Conservation (phyloP, 2,329 filamentous ascomycete genomes). For the Helicocarpus griseus region DNA sequence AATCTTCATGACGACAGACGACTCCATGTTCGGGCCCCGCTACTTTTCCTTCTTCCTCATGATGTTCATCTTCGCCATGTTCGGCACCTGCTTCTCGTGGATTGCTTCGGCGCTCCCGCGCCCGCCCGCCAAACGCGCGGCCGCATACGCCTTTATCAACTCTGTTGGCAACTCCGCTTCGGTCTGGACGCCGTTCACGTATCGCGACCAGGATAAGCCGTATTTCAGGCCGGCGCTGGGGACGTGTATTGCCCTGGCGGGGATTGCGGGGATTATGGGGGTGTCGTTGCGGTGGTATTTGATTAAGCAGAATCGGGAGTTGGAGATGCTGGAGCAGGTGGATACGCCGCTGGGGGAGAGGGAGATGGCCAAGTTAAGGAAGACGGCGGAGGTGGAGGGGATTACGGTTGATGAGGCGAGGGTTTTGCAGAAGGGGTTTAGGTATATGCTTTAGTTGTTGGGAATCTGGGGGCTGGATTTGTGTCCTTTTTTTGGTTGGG, state of each 20-base stretch:
- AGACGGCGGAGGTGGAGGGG: slow-evolving; percentile 44
- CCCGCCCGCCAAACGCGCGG: slow-evolving; percentile 46
- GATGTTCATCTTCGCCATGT: slow-evolving; percentile 47
- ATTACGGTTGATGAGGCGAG: slow-evolving; percentile 42
- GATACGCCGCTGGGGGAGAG: slow-evolving; percentile 37
- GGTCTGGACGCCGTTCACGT: slow-evolving; percentile 46
- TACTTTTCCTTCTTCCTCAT: slow-evolving; percentile 50
- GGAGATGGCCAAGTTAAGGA: slow-evolving; percentile 39
- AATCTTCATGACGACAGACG: slow-evolving; percentile 43
- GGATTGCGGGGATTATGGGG: slow-evolving; percentile 25
- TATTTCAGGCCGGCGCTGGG: slow-evolving; percentile 34
- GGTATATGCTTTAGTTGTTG: slow-evolving; percentile 38
- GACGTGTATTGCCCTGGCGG: slow-evolving; percentile 33
- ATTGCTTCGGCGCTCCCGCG: slow-evolving; percentile 43
- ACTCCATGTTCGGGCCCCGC: slow-evolving; percentile 39
- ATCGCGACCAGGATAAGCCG: slow-evolving; percentile 29
- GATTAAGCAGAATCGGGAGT: slow-evolving; percentile 39
- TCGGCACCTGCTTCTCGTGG: slow-evolving; percentile 42
- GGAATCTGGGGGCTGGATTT: no score
- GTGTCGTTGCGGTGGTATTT: slow-evolving; percentile 31
- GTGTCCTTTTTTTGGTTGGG: slow-evolving; percentile 8
- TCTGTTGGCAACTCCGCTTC: slow-evolving; percentile 43
- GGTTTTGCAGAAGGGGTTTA: slow-evolving; percentile 45
- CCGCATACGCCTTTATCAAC: slow-evolving; percentile 47
- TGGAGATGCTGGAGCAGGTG: slow-evolving; percentile 42